phyloP scores from a whole-genome alignment of 768 basidiomycete genomes.

The Pulveroboletus ravenelii region DNA sequence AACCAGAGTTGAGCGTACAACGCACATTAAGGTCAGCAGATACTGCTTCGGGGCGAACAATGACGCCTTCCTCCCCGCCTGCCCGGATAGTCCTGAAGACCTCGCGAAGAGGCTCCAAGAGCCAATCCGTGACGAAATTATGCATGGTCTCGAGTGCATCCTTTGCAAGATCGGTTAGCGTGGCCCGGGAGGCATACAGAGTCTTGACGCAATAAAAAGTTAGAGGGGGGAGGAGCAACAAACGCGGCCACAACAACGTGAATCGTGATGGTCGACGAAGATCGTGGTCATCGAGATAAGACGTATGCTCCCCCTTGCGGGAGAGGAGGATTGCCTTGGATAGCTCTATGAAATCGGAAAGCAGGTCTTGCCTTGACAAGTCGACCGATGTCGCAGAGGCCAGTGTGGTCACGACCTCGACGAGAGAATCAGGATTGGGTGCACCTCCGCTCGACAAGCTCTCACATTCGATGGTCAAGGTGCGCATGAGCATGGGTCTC shows the following conservation, averaged over 20 bases:
- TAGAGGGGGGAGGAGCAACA: slow-evolving; percentile 73
- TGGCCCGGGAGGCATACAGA: slow-evolving; percentile 56
- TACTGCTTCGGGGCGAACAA: slow-evolving; percentile 79
- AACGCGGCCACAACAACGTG: slow-evolving; percentile 74
- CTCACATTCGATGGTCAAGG: slow-evolving; percentile 21
- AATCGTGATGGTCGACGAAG: slow-evolving; percentile 67
- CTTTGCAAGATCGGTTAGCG: slow-evolving; percentile 48
- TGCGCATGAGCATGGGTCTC: slow-evolving; percentile 41
- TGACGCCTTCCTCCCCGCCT: slow-evolving; percentile 68
- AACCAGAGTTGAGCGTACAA: not conserved
- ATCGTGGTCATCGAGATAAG: slow-evolving; percentile 28
- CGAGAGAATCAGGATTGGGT: slow-evolving; percentile 12
- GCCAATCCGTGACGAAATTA: slow-evolving; percentile 78
- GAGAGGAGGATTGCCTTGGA: slow-evolving; percentile 20
- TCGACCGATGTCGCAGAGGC: slow-evolving; percentile 15
- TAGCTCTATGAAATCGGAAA: slow-evolving; percentile 15
- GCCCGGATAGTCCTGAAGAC: slow-evolving; percentile 79
- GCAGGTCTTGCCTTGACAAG: slow-evolving; percentile 6
- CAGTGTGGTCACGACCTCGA: slow-evolving; percentile 21
- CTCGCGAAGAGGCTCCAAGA: slow-evolving; percentile 79
- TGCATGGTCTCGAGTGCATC: slow-evolving; percentile 62
- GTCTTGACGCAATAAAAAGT: slow-evolving; percentile 45
- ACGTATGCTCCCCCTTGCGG: slow-evolving; percentile 27
- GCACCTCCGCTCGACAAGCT: not conserved
- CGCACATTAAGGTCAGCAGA: slow-evolving; percentile 78